phyloP scores from a whole-genome alignment of 352 stramenopile species.

The Pythium phragmitis region DNA sequence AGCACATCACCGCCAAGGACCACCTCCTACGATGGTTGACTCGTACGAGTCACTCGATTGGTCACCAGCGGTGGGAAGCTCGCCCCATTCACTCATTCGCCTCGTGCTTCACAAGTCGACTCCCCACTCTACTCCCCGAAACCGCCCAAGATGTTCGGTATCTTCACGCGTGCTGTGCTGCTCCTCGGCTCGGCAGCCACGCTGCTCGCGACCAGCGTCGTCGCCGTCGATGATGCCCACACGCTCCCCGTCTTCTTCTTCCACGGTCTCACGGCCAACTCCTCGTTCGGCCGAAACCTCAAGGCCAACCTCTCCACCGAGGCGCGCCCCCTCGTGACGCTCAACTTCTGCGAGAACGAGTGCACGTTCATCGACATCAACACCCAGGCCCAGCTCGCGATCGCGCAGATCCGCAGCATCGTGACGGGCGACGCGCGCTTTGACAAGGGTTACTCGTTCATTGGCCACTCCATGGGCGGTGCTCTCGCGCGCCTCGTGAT shows the following conservation, averaged over 20 bases:
- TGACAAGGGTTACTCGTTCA: slow-evolving; percentile 46
- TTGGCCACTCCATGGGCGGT: slow-evolving; percentile 48
- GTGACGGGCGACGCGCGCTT: slow-evolving; percentile 33
- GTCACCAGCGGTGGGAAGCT: no score
- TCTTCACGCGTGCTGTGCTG: slow-evolving; percentile 7
- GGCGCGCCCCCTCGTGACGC: slow-evolving; percentile 34
- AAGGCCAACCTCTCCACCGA: slow-evolving; percentile 37
- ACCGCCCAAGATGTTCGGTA: background rate
- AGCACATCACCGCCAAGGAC: no score
- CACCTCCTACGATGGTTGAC: no score
- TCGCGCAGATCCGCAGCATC: slow-evolving; percentile 41
- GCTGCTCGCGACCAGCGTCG: background rate
- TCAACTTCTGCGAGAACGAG: slow-evolving; percentile 38
- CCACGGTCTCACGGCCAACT: slow-evolving; percentile 41
- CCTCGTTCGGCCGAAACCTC: slow-evolving; percentile 30
- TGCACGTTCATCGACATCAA: slow-evolving; percentile 36
- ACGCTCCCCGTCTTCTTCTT: slow-evolving; percentile 50
- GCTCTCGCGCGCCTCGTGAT: slow-evolving; percentile 39
- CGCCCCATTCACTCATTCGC: background rate
- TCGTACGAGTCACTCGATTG: no score
- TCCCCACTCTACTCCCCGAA: background rate
- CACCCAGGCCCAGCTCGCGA: slow-evolving; percentile 37
- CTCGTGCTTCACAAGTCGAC: background rate
- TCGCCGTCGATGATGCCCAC: background rate
- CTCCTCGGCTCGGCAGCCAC: background rate